These are phyloP conservation scores for Verticillium zaregamsianum DNA, from an alignment of 2,329 filamentous ascomycete genomes.

Conservation along the genomic window DNA sequence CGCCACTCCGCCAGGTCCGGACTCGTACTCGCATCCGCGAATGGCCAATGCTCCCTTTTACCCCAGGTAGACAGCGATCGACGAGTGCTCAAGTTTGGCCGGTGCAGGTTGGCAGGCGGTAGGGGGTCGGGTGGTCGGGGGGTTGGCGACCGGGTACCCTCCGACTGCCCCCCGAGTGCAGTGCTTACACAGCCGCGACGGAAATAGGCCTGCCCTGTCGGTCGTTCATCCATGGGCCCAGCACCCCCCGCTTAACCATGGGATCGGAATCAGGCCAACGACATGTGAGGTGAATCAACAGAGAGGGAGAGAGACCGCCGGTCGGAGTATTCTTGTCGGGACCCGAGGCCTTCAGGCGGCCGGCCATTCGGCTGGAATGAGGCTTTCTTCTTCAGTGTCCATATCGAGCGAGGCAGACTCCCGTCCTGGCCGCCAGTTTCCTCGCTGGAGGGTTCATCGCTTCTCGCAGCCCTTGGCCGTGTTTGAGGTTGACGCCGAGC, in stretches of 20 bases:
- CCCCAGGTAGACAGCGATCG: not conserved
- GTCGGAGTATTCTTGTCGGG: not conserved
- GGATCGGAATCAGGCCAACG: not conserved
- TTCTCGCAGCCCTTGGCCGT: not conserved
- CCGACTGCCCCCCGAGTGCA: not conserved
- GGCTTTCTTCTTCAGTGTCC: not conserved
- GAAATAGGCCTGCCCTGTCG: not conserved
- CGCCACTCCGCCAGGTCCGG: too few relatives aligned
- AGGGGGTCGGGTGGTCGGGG: not conserved
- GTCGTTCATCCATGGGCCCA: not conserved
- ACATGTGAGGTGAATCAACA: not conserved
- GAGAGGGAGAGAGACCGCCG: not conserved
- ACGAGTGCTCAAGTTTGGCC: not conserved
- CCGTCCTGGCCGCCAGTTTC: not conserved
- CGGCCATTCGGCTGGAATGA: not conserved
- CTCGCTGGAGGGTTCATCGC: not conserved
- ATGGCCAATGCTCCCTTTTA: not conserved
- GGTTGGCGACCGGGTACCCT: not conserved
- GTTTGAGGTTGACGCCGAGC: not conserved
- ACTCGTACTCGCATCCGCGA: not conserved
- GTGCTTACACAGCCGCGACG: constrained; percentile 1
- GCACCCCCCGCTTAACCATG: not conserved
- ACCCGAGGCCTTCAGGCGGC: not conserved
- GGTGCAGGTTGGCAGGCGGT: not conserved
- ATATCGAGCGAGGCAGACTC: not conserved